Evolutionary conservation across 2,329 filamentous ascomycete genomes (phyloP), one percentile per base, ranked within the genome.

Genomic region (Emericellopsis atlantica): DNA sequence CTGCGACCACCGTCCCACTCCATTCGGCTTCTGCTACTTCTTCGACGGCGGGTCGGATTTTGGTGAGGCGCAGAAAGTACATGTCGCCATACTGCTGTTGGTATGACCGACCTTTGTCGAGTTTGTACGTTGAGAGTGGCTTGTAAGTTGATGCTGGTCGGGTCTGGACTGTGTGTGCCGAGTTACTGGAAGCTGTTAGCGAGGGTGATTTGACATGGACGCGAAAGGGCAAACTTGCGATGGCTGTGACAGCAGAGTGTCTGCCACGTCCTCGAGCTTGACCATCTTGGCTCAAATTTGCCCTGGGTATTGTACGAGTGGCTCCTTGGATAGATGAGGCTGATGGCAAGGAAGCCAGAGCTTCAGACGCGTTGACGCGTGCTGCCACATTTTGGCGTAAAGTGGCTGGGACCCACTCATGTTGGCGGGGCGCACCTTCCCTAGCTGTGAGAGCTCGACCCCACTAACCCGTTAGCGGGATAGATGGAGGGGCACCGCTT

Each of bases 1-100:
- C 84, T 6, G 76, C 85, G 49, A 96, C 79, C 55, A 82, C 74
- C 41, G 86, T 82, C 40, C 76, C 81, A 37, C 76, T 71, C 87
- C 92, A 98, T 6, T 82, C 78, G 29, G 81, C 78, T 14, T 66
- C 62, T 0, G 89, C 90, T 39, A 84, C 72, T 46, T 74, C 62
- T 51, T 94, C 85, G 0, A 94, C 84, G 1, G 76, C 73, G 9
- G 88, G 84, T 62, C 90, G 95, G 58, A 98, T 76, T 61, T 84
- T 84, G 32, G 86, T 79, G 21, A 98, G 73, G 11, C 92, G 84
- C 51, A 95, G 60, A 57, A 95, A 98, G 70, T 98, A 98, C 77
- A 96, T 90, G 61, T 98, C 92, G 46, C 84, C 86, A 73, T 85
- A 98, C 64, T 98, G 92, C 59, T 96, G 92, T 58, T 89, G 72